These are phyloP conservation scores for Cetraspora pellucida DNA, from an alignment of 192 early-diverging fungal species.

Conservation along the genomic window DNA sequence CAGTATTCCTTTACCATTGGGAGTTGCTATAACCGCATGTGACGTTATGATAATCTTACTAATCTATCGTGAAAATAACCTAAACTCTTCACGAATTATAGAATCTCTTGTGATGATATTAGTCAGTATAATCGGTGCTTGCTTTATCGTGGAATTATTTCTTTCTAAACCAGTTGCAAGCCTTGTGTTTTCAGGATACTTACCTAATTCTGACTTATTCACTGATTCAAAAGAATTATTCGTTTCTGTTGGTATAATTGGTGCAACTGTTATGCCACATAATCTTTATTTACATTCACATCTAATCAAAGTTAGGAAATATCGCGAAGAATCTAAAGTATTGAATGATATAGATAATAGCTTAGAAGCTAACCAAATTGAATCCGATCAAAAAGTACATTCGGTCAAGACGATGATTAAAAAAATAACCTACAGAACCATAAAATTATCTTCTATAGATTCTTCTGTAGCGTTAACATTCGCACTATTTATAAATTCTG, in stretches of 20 bases:
- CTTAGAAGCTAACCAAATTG: slow-evolving; percentile 24
- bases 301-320: slow-evolving; percentile 67
- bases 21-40: slow-evolving; percentile 72
- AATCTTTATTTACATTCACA: slow-evolving; percentile 80
- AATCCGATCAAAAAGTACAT: slow-evolving; percentile 25
- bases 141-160: slow-evolving; percentile 66
- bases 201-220: slow-evolving; percentile 61
- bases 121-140: slow-evolving; percentile 62
- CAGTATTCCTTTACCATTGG: slow-evolving; percentile 66
- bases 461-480: slow-evolving; percentile 67
- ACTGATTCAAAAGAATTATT: slow-evolving; percentile 61
- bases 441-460: slow-evolving; percentile 55
- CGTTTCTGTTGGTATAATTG: slow-evolving; percentile 79
- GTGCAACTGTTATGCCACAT: slow-evolving; percentile 90
- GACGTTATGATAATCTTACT: slow-evolving; percentile 76
- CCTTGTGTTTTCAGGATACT: slow-evolving; percentile 67
- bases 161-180: slow-evolving; percentile 58
- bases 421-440: slow-evolving; percentile 5
- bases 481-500: slow-evolving; percentile 75
- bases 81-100: slow-evolving; percentile 58
- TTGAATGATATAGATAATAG: slow-evolving; percentile 35
- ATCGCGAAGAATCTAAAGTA: slow-evolving; percentile 32
- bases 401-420: slow-evolving; percentile 28
- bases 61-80: slow-evolving; percentile 56
- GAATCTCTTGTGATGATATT: slow-evolving; percentile 71